Base-by-base conservation (phyloP, 2,329 filamentous ascomycete species). In the Teratosphaeria zuluensis region DNA sequence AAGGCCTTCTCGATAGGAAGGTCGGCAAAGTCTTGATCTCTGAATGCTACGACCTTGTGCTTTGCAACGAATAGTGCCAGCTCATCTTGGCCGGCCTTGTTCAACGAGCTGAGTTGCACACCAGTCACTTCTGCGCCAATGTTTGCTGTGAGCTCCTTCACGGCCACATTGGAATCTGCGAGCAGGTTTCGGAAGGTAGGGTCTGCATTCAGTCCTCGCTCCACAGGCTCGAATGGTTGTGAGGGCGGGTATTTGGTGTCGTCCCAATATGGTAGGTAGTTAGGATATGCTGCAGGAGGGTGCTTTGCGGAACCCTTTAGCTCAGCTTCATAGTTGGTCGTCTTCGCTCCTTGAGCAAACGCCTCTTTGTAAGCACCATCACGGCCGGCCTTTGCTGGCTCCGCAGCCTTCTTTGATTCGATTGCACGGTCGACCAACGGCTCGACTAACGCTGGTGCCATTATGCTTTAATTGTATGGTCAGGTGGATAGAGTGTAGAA, bases 11-110 rank as follows among this genome's bases (percentile, higher is more conserved):
- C 72, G 67, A 92, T 90, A 7, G 87, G 81, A 11, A 90, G 78
- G 63, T 88, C 73, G 51, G 78, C 78, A 51, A 80, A 75, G 64
- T 92, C 86, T 69, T 92, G 89, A 67, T 85, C 80, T 28, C 88
- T 84, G 79, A 92, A 92, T 33, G 86, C 82, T 16, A 90, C 87
- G 5, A 92, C 87, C 69, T 90, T 91, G 68, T 87, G 84, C 74
- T 90, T 81, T 11, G 89, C 85, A 11, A 91, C 86, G 62, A 87
- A 84, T 24, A 86, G 82, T 1, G 89, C 88, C 4, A 92, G 79
- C 71, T 92, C 86, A 66, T 92, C 86, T 69, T 90, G 90, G 57
- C 85, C 88, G 16, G 84, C 83, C 51, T 84, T 74, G 56, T 77
- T 83, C 12, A 92, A 79, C 62, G 81, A 79, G 74, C 83, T 88